Conservation (phyloP, 2,329 filamentous ascomycete species). For the Calonectria henricotiae region DNA sequence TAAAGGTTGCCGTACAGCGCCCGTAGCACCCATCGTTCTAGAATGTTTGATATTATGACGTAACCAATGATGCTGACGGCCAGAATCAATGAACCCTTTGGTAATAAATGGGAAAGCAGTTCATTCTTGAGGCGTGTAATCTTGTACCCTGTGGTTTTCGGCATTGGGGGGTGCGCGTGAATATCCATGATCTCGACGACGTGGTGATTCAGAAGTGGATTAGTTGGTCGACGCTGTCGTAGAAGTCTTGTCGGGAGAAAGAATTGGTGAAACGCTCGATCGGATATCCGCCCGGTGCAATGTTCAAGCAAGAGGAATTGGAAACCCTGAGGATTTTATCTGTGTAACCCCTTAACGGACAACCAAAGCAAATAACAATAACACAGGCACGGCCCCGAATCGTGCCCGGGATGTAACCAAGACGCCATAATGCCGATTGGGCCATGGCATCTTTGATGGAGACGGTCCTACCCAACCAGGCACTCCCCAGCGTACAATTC, state of each 20-base stretch:
- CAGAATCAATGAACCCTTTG: conserved; percentile 1
- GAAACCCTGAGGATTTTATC: conserved; percentile 4
- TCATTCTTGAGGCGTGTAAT: conserved; percentile 16
- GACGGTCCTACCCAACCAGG: conserved; percentile 12
- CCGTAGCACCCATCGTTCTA: conserved; percentile 7
- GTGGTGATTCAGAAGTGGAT: background rate
- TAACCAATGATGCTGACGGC: conserved; percentile 11
- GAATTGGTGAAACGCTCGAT: background rate
- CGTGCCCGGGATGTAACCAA: background rate
- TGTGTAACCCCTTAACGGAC: background rate
- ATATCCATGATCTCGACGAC: background rate
- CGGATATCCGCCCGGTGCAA: background rate
- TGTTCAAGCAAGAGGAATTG: background rate
- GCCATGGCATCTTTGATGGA: background rate
- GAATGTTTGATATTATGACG: conserved; percentile 6
- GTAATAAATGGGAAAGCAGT: conserved; percentile 4
- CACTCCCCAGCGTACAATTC: background rate
- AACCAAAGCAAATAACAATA: background rate
- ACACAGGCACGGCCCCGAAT: conserved; percentile 2
- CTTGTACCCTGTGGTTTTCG: background rate
- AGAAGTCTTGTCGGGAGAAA: background rate
- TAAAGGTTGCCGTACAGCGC: background rate
- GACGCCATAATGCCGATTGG: background rate
- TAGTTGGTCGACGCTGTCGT: background rate
- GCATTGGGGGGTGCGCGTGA: background rate